Evolutionary conservation across 2,329 filamentous ascomycete genomes (phyloP), one percentile per base, ranked within the genome.

Genomic region (Iodosphaeria phyllophila): DNA sequence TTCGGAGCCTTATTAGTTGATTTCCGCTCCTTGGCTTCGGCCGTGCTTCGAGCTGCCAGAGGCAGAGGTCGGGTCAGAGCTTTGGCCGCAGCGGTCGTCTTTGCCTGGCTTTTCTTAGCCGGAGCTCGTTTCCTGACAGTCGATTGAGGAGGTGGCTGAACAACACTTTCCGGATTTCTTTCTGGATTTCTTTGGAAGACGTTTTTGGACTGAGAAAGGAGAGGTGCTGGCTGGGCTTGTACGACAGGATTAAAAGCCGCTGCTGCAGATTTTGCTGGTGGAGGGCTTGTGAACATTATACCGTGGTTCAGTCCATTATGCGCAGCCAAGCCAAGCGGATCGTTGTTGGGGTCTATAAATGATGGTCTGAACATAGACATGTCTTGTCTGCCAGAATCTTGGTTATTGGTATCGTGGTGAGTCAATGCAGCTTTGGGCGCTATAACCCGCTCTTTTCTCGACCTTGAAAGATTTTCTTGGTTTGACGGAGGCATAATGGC

Each of bases 261-360:
- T 10, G 42, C 31, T 20, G 59, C 52, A 47, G 63, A 52, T 26
- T 43, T 39, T 4, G 59, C 56, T 12, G 59, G 59, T 8, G 52
- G 52, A 13, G 62, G 57, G 8, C 56, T 53, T 32, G 58, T 62
- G 38, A 67, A 64, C 6, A 74, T 45, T 10, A 74, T 47, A 6
- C 63, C 67, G 2, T 68, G 68, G 34, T 74, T 54, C 5, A 74
- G 60, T 6, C 52, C 52, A 15, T 43, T 49, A 5, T 56, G 48
- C 23, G 46, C 53, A 18, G 55, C 46, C 15, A 60, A 50, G 13
- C 53, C 48, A 34, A 70, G 71, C 1, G 59, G 51, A 30, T 67
- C 55, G 6, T 64, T 60, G 24, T 58, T 44, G 4, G 54, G 41
- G 4, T 49, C 41, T 15, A 51, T 40, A 30, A 60, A 64, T 5